Conservation (phyloP, 2,329 filamentous ascomycete species). For the Truncatella angustata region DNA sequence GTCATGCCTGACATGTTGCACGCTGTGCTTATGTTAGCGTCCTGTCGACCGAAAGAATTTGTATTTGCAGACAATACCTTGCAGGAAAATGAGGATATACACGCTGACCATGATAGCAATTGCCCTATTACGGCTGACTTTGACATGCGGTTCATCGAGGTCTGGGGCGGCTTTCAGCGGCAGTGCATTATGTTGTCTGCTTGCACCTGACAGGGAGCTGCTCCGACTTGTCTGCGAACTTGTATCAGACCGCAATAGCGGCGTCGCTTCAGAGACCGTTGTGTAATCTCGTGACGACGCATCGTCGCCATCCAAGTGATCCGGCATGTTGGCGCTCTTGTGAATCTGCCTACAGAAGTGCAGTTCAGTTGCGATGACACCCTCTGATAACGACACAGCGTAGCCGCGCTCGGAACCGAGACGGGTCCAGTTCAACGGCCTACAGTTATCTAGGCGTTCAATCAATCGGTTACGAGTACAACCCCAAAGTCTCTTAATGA, state of each 20-base stretch:
- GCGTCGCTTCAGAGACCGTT: conserved; percentile 23
- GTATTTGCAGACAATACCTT: too few species aligned
- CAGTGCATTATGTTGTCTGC: background rate
- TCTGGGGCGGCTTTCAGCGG: conserved; percentile 8
- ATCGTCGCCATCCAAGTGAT: conserved; percentile 10
- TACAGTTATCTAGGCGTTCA: too few species aligned
- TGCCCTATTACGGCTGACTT: conserved; percentile 30
- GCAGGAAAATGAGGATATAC: conserved; percentile 58
- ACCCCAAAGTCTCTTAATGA: too few species aligned
- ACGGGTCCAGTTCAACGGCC: too few species aligned
- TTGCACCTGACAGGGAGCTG: background rate
- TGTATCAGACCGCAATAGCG: conserved; percentile 22
- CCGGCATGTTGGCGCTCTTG: conserved; percentile 1
- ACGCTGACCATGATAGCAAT: conserved; percentile 50
- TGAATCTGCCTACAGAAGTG: background rate
- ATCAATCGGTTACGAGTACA: too few species aligned
- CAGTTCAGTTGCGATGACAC: too few species aligned
- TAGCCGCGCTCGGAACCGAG: too few species aligned
- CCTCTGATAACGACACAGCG: too few species aligned
- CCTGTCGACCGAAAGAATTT: too few species aligned
- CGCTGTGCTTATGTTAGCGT: conserved; percentile 30
- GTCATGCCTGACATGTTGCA: conserved; percentile 79
- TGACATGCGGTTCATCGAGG: conserved; percentile 26
- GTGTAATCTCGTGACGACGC: conserved; percentile 14
- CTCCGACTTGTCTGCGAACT: conserved; percentile 15